Base-by-base conservation (phyloP, 208 protist genomes). In the Leishmania gerbilli region DNA sequence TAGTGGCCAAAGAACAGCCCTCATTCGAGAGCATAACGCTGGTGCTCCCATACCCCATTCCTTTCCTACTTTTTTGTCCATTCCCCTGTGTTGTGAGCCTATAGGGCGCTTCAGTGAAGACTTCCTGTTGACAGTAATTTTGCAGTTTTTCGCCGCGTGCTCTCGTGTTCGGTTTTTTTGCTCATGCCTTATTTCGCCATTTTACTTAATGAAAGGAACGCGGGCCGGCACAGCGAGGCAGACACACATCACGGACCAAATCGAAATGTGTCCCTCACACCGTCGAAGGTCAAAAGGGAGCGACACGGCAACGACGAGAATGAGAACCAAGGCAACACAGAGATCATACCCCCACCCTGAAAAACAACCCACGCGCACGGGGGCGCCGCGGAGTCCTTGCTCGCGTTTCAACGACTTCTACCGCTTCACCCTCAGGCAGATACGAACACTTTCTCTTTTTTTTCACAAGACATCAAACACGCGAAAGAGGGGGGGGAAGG, bases 291-390 rank as follows among this genome's bases (percentile, higher is more conserved):
- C 31, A 40, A 84, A 79, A 77, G 45, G 55, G 62, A 60, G 56
- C 24, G 74, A 21, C n/a, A 83, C n/a, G 6, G 77, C 47, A 81
- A 64, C 34, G 80, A 56, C 81, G 79, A 85, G 67, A 80, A 76
- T 60, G 34, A 80, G 21, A 79, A 60, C 71, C 64, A 77, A 85
- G 53, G 76, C 56, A 49, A 31, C 34, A 31, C 37, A 62, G 69
- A 76, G 4, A 31, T 24, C 7, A 8, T 31, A 31, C 6, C 21
- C 3, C 19, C 3, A 74, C 27, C 69, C 13, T 37, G 24, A 9
- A 47, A 74, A 37, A 8, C 55, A 31, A 55, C 69, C 7, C 34
- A 37, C 24, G 27, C 45, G 8, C 40, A 34, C 69, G 31, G 69
- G 8, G n/a, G 21, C 42, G 69, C 13, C 69, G 11, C 27, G 27